Evolutionary conservation across 495 filamentous ascomycete genomes (phyloP), one percentile per base, ranked within the genome.

Genomic region (Aspergillus coremiiformis): DNA sequence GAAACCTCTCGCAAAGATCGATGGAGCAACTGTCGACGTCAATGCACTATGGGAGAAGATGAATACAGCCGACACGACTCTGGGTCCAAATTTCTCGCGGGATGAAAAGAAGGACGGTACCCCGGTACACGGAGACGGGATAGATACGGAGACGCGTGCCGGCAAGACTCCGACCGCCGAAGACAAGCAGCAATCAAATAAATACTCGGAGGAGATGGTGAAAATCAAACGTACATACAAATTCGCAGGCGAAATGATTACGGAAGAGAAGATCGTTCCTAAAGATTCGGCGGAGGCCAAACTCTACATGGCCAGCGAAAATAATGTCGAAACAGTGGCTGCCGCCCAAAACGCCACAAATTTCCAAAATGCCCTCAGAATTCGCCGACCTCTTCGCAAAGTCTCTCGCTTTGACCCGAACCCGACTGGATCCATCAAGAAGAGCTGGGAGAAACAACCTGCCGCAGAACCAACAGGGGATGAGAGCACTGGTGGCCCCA

Each of bases 171-270:
- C 49, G 29, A 41, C 57, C 9, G 21, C 62, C 10, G 51, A 66
- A 9, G 48, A 47, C 0, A 39, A 53, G 3, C 12, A 60, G 42
- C 54, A 51, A 19, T 47, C 58, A 39, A 12, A 47, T 21, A 47
- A 56, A 15, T 56, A 65, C 45, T 35, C 47, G 1, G 62, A 66
- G 33, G 74, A 84, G 14, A 80, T 80, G 72, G 80, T 97, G 54
- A 84, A 84, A 47, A 94, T 98, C 44, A 91, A 86, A 53, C 84
- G 87, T 24, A 90, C 85, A 5, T 95, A 95, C 69, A 85, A 86
- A 49, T 97, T 95, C 59, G 93, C 93, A 11, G 94, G 94, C 50
- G 84, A 92, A 63, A 78, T 83, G 33, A 86, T 87, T 58, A 88
- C 84, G 1, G 86, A 92, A 59, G 83, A 90, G 59, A 93, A 93